Evolutionary conservation across 2,329 filamentous ascomycete species (phyloP).

Genomic region (Penicillium sp.): DNA sequence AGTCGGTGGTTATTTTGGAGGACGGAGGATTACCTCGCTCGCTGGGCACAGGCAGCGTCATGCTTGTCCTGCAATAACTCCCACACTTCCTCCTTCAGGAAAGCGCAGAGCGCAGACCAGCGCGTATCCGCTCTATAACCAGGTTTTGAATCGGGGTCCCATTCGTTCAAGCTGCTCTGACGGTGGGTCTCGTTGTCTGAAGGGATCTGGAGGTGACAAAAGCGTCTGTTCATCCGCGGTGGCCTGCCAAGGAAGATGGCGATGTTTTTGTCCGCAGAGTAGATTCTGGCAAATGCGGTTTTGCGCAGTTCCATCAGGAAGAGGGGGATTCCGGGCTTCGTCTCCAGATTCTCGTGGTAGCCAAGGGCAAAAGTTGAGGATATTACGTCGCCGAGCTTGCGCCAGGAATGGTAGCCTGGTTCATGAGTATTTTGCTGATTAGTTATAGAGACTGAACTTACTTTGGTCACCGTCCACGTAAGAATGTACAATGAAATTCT

Average conservation of each 20-base stretch:
- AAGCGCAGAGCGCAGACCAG: constrained; percentile 27
- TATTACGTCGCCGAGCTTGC: constrained; percentile 45
- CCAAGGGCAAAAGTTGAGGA: constrained; percentile 46
- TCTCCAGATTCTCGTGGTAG: constrained; percentile 42
- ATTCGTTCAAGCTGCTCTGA: constrained; percentile 1
- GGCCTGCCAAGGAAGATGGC: constrained; percentile 48
- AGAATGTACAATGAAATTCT: constrained; percentile 46
- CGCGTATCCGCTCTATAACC: constrained; percentile 25
- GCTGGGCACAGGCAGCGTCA: constrained; percentile 15
- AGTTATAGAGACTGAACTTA: constrained; percentile 19
- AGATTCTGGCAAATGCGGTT: constrained; percentile 39
- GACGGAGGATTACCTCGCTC: constrained; percentile 8
- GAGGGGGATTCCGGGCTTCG: constrained; percentile 22
- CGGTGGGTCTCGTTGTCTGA: constrained; percentile 8
- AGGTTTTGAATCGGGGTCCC: constrained; percentile 16
- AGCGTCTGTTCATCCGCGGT: constrained; percentile 41
- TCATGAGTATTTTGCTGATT: not conserved
- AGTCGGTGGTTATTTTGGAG: not conserved
- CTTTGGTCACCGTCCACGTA: constrained; percentile 44
- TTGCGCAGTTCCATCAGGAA: constrained; percentile 41
- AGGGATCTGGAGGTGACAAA: constrained; percentile 37
- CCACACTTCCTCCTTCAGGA: constrained; percentile 26
- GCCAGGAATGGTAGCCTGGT: constrained; percentile 45
- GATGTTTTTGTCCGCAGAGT: constrained; percentile 46
- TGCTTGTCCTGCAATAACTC: constrained; percentile 25